Percentiles rank a stretch among this genome's conserved stretches.
Evolutionary conservation across 768 basidiomycete species (phyloP).

Genomic region (Kondoa malvinella): DNA sequence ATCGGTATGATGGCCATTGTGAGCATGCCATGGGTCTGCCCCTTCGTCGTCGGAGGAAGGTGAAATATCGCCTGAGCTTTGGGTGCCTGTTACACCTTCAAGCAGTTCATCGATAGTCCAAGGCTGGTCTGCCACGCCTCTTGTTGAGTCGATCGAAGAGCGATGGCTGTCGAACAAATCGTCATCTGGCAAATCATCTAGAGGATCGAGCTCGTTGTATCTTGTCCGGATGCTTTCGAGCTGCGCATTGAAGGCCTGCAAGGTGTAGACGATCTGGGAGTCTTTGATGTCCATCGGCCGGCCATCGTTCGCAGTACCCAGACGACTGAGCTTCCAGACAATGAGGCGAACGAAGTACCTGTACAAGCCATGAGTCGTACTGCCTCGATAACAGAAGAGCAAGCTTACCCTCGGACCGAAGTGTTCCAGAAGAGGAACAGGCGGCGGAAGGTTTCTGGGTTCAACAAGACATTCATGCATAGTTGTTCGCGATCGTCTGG

Average conservation of each 20-base stretch:
- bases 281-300: constrained; percentile 20
- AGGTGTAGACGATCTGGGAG: constrained; percentile 27
- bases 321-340: constrained; percentile 35
- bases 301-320: constrained; percentile 26
- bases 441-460: constrained; percentile 33
- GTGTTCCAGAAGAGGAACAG: constrained; percentile 34
- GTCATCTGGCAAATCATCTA: constrained; percentile 20
- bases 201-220: constrained; percentile 33
- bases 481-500: constrained; percentile 31
- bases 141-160: constrained; percentile 27
- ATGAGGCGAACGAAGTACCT: constrained; percentile 33
- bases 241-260: constrained; percentile 32
- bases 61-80: neutral
- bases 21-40: neutral
- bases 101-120: constrained; percentile 23
- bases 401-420: constrained; percentile 20
- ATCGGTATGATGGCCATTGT: neutral
- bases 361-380: constrained; percentile 26
- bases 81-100: constrained; percentile 8
- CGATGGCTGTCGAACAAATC: constrained; percentile 20
- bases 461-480: constrained; percentile 33
- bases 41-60: constrained; percentile 21
- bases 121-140: constrained; percentile 26
- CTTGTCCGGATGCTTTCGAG: constrained; percentile 34
- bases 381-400: neutral